Base-by-base conservation (phyloP, 495 filamentous ascomycete species). In the Aspergillus nidulans region DNA sequence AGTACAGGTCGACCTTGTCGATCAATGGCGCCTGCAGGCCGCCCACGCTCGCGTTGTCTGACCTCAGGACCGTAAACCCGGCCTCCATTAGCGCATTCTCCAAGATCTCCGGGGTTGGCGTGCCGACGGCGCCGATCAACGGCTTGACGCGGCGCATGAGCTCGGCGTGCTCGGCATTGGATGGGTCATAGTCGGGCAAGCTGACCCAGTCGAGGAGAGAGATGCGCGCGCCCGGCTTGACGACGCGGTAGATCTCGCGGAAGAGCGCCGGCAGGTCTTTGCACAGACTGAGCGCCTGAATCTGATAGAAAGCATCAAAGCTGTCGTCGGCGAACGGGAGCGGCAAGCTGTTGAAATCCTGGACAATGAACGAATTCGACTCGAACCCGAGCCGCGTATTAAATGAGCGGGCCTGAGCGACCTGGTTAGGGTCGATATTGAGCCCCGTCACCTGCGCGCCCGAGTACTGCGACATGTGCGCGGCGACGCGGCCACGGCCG, bases 251-350 rank as follows among this genome's bases (percentile, higher is more conserved):
- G 44, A 84, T 64, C 65, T 85, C 82, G 40, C 65, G 65, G 63
- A 81, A 84, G 13, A 83, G 69, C 6, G 67, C 62, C 6, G 69
- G 57, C 3, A 80, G 66, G 49, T 84, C 80, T 59, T 81, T 81
- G 72, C 80, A 84, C 9, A 85, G 68, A 52, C 77, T 81, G 39
- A 84, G 71, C 1, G 82, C 82, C 57, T 85, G 82, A 66, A 85
- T 84, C 71, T 85, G 77, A 69, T 85, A 85, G 60, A 85, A 83
- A 52, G 75, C 81, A 49, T 85, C 81, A 68, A 85, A 83, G 55
- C 69, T 69, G 43, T 67, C 69, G 60, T 83, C 73, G 16, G 61
- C 77, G 46, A 85, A 82, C 7, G 82, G 82, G 8, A 84, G 69
- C 3, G 82, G 82, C 24, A 84, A 72, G 49, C 65, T 68, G 64